Percentiles rank a stretch among this genome's conserved stretches.
phyloP scores from a whole-genome alignment of 139 green algal genomes.

The Auxenochlorella pyrenoidosa region DNA sequence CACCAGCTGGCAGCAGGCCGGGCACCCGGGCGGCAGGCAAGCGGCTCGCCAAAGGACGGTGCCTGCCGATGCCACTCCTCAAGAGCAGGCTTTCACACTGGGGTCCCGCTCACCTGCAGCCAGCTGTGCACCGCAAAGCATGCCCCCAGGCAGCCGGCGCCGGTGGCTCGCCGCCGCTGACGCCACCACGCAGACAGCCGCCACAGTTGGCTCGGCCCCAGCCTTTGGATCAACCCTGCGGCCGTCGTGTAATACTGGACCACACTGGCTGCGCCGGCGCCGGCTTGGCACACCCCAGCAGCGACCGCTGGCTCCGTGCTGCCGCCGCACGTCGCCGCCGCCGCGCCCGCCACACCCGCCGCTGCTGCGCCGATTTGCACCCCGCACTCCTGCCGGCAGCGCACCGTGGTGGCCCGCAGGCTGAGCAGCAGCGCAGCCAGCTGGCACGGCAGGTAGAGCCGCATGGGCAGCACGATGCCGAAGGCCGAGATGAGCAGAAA shows the following conservation, averaged over 20 bases:
- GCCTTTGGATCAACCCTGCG: neutral
- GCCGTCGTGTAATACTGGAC: neutral
- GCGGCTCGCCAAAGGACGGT: no score
- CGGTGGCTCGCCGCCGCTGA: neutral
- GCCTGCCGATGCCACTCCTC: no score
- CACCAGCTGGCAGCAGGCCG: neutral
- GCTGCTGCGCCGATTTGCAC: no score
- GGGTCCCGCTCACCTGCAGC: constrained; percentile 1
- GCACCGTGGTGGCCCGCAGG: neutral
- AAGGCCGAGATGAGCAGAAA: neutral
- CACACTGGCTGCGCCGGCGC: neutral
- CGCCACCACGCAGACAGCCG: neutral
- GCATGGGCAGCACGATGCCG: neutral
- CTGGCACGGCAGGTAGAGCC: neutral
- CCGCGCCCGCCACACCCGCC: neutral
- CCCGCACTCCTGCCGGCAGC: constrained; percentile 16
- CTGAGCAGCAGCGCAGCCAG: neutral
- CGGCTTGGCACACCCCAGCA: neutral
- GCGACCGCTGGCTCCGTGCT: neutral
- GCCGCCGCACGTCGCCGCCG: neutral
- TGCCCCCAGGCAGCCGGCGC: neutral
- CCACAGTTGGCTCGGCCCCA: neutral
- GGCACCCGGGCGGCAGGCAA: neutral
- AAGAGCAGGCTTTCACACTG: no score
- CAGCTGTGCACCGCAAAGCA: neutral